Conservation (phyloP, 1,139 yeast species). For the Nakaseomyces bracarensis region DNA sequence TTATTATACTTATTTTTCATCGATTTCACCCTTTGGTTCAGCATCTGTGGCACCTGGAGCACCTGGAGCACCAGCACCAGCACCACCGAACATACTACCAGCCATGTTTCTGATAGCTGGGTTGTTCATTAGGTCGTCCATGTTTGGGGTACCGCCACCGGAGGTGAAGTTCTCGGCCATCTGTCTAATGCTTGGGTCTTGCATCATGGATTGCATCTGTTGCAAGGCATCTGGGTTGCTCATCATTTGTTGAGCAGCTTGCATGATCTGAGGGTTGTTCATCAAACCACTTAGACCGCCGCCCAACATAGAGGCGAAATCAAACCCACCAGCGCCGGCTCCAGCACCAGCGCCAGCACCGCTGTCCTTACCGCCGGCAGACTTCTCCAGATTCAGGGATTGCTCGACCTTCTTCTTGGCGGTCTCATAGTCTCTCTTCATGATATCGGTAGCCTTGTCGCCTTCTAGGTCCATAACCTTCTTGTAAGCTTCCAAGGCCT, state of each 20-base stretch:
- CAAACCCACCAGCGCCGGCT: conserved; percentile 54
- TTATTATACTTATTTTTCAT: conserved; percentile 5
- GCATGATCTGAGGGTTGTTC: conserved; percentile 85
- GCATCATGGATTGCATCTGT: conserved; percentile 64
- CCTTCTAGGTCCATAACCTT: conserved; percentile 85
- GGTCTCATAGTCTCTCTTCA: conserved; percentile 89
- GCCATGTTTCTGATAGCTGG: conserved; percentile 71
- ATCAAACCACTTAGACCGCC: conserved; percentile 65
- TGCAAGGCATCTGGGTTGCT: conserved; percentile 73
- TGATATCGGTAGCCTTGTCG: conserved; percentile 72
- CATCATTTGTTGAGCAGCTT: conserved; percentile 92
- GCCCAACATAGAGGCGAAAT: conserved; percentile 55
- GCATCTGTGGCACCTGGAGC: no score
- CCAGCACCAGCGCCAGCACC: conserved; percentile 24
- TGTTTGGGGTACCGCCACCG: conserved; percentile 53
- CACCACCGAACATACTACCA: conserved; percentile 41
- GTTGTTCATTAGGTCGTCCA: conserved; percentile 68
- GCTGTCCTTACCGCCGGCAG: conserved; percentile 10
- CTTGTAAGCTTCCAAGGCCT: conserved; percentile 83
- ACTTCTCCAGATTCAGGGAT: conserved; percentile 42
- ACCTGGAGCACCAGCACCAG: conserved; percentile 10
- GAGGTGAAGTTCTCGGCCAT: conserved; percentile 67
- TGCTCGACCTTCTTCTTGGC: conserved; percentile 81
- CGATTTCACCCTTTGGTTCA: conserved; percentile 8
- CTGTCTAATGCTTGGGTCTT: conserved; percentile 67